A percentile compares a stretch with the other conserved stretches of the same genome.
Conservation (phyloP, 352 stramenopile species). For the Plasmopara muralis region DNA sequence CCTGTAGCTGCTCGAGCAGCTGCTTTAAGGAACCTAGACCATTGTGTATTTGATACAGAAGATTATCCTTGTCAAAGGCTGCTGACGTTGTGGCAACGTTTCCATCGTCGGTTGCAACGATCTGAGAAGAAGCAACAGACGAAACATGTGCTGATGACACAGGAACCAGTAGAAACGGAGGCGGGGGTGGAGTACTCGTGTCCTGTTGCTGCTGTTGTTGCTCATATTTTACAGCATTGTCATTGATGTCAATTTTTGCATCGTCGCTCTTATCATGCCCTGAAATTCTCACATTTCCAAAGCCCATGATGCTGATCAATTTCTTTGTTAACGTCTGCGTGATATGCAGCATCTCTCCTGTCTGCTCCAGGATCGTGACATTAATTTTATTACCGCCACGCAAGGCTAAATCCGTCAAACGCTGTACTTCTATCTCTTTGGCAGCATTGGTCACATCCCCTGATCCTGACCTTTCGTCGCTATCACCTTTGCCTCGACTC, state of each 20-base stretch:
- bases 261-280: conserved; percentile 3
- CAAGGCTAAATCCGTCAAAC: conserved; percentile 66
- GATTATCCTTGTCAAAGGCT: conserved; percentile 30
- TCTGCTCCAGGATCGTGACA: conserved; percentile 62
- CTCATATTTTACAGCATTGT: conserved; percentile 8
- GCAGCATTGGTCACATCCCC: conserved; percentile 10
- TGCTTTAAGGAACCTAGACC: conserved; percentile 64
- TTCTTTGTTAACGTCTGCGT: conserved; percentile 42
- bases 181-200: conserved; percentile 13
- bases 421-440: conserved; percentile 44
- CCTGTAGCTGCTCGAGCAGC: conserved; percentile 70
- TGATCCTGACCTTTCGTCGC: conserved; percentile 15
- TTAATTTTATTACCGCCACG: conserved; percentile 69
- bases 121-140: conserved; percentile 26
- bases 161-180: conserved; percentile 40
- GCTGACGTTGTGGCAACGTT: conserved; percentile 11
- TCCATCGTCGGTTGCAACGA: conserved; percentile 19
- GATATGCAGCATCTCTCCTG: conserved; percentile 68
- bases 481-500: conserved; percentile 12
- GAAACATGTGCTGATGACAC: conserved; percentile 28
- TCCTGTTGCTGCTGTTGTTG: conserved; percentile 12
- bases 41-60: conserved; percentile 49
- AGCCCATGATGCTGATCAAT: conserved; percentile 38
- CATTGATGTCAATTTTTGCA: conserved; percentile 5
- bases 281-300: conserved; percentile 1